Percentiles rank a stretch among this genome's conserved stretches.
Evolutionary conservation across 2,329 filamentous ascomycete genomes (phyloP).

Genomic region (Phialocephala sp.): DNA sequence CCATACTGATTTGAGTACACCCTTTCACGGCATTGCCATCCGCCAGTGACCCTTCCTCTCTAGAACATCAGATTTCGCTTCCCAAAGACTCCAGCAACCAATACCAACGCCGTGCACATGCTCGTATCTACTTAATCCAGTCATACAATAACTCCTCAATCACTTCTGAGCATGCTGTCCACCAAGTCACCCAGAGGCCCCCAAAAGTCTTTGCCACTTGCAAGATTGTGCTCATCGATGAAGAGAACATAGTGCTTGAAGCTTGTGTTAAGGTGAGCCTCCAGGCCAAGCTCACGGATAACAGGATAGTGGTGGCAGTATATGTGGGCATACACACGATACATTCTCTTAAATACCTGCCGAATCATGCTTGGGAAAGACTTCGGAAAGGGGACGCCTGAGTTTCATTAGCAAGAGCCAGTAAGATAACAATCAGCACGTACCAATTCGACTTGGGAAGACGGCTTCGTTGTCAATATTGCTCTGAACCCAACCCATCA

Average conservation of each 20-base stretch:
- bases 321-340: slow-evolving; percentile 97
- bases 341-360: slow-evolving; percentile 98
- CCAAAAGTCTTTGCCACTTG: slow-evolving; percentile 96
- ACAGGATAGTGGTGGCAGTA: slow-evolving; percentile 99
- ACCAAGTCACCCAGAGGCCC: slow-evolving; percentile 93
- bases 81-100: slow-evolving; percentile 28
- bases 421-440: slow-evolving; percentile 51
- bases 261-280: slow-evolving; percentile 97
- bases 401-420: slow-evolving; percentile 22
- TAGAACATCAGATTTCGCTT: slow-evolving; percentile 9
- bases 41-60: slow-evolving; percentile 12
- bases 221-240: slow-evolving; percentile 93
- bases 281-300: slow-evolving; percentile 90
- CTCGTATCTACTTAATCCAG: slow-evolving; percentile 26
- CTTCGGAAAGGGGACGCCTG: slow-evolving; percentile 92
- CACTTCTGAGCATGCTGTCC: slow-evolving; percentile 95
- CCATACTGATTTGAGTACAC: background rate
- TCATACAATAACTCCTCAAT: slow-evolving; percentile 47
- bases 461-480: slow-evolving; percentile 95
- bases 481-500: slow-evolving; percentile 95
- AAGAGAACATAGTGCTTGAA: slow-evolving; percentile 99
- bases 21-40: background rate
- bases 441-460: slow-evolving; percentile 91
- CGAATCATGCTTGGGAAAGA: slow-evolving; percentile 86
- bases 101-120: slow-evolving; percentile 38